Evolutionary conservation across 2,329 filamentous ascomycete species (phyloP), one percentile per base, ranked within the genome.

Genomic region (Byssochlamys sp.): DNA sequence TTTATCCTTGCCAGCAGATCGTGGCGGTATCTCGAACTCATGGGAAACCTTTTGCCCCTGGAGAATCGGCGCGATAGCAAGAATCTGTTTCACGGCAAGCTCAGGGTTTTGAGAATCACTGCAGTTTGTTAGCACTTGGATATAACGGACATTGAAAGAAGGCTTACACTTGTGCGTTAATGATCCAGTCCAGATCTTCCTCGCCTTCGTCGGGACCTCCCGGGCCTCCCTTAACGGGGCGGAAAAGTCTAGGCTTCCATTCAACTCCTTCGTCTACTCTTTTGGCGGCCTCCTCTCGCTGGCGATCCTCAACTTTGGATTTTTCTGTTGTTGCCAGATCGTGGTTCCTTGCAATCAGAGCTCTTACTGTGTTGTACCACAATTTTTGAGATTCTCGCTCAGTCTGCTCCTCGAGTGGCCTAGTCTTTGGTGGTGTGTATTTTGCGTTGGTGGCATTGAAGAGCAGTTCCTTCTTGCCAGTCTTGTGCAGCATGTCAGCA

Each of bases 161-260:
- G 52, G 72, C 84, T 73, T 75, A 95, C 91, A 99, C 83, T 57
- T 86, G 80, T 1, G 91, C 87, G 71, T 92, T 88, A 67, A 99
- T 89, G 67, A 97, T 91, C 90, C 90, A 99, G 73, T 97, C 94
- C 29, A 99, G 77, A 63, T 89, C 90, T 69, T 95, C 90, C 71
- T 95, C 89, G 28, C 89, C 89, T 69, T 92, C 86, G 61, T 94
- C 89, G 3, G 81, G 70, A 1, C 85, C 86, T 31, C 86, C 87
- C 1, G 85, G 84, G 1, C 86, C 88, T 26, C 85, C 85, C 51
- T 83, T 81, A 10, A 95, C 87, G 53, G 77, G 77, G 59, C 91
- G 83, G 79, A 99, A 99, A 11, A 97, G 81, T 61, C 86, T 85
- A 0, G 94, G 92, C 33, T 85, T 84, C 94, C 94, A 99, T 62